These are phyloP conservation scores for Trichoderma sp. DNA, from an alignment of 2,329 filamentous ascomycete genomes.

Conservation along the genomic window DNA sequence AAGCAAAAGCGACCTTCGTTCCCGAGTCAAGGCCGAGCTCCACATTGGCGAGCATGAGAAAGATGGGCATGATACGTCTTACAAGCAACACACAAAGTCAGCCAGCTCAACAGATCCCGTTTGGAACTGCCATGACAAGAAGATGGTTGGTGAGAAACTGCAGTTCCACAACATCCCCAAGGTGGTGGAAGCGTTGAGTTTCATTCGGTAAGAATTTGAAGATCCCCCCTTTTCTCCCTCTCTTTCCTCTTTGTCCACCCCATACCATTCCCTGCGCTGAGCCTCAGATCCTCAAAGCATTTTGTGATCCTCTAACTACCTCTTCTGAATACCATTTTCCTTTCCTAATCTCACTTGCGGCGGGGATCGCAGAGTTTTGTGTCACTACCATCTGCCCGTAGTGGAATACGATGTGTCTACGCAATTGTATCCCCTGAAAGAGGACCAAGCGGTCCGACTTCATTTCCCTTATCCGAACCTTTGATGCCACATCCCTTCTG, in stretches of 20 bases:
- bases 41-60: constrained; percentile 66
- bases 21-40: constrained; percentile 77
- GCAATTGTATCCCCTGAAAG: neutral
- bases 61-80: constrained; percentile 55
- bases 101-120: constrained; percentile 62
- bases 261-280: neutral
- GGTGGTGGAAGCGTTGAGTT: constrained; percentile 71
- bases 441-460: constrained; percentile 10
- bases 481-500: constrained; percentile 11
- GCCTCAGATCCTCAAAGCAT: neutral
- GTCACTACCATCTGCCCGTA: neutral
- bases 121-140: constrained; percentile 52
- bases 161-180: constrained; percentile 61
- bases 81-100: constrained; percentile 62
- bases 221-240: neutral
- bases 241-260: neutral
- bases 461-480: neutral
- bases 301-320: neutral
- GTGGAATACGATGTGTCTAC: neutral
- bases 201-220: constrained; percentile 64
- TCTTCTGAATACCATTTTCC: neutral
- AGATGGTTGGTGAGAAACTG: constrained; percentile 54
- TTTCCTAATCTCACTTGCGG: neutral
- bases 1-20: constrained; percentile 55
- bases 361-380: neutral